Base-by-base conservation (phyloP, 2,329 filamentous ascomycete genomes). In the Aureobasidium melanogenum region DNA sequence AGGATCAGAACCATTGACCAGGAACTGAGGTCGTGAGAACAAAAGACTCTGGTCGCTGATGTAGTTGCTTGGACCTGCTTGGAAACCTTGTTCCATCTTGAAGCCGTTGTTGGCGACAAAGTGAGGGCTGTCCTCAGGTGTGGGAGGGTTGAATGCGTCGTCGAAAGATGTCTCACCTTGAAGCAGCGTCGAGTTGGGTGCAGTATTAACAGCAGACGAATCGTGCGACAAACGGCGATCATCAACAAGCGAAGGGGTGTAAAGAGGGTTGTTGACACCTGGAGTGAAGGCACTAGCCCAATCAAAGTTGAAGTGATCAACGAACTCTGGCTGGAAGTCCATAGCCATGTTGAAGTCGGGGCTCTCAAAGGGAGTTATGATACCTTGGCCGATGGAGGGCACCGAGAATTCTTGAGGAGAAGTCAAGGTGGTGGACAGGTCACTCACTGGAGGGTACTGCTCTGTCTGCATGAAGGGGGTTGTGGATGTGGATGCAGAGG, bases 141-240 rank as follows among this genome's bases (percentile, higher is more conserved):
- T 86, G 88, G 7, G 78, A 79, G 55, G 83, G 82, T 67, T 84
- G 84, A 55, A 80, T 22, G 73, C 73, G 58, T 77, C 73, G 10
- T 76, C 73, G 51, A 77, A 78, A 1, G 72, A 71, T 50, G 69
- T 76, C 47, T 66, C 67, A 60, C 69, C 67, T 55, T 73, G 73
- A 62, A 76, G 71, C 52, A 70, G 64, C 9, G 75, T 74, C 22
- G 75, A 78, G 63, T 74, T 70, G n/a, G 76, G 76, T 15, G 67
- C 67, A 9, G 69, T 69, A 36, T 50, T 59, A 24, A n/a, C 36
- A 47, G 46, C 36, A 7, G 63, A 54, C 19, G 56, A 64, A 15
- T 46, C 41, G 8, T 55, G 50, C 28, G 63, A 64, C 15, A 47
- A 38, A 34, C 67, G 69, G 26, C 70, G 68, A 44, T 72, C 72